Base-by-base conservation (phyloP, 139 green algal genomes). In the Chlorella sp. region DNA sequence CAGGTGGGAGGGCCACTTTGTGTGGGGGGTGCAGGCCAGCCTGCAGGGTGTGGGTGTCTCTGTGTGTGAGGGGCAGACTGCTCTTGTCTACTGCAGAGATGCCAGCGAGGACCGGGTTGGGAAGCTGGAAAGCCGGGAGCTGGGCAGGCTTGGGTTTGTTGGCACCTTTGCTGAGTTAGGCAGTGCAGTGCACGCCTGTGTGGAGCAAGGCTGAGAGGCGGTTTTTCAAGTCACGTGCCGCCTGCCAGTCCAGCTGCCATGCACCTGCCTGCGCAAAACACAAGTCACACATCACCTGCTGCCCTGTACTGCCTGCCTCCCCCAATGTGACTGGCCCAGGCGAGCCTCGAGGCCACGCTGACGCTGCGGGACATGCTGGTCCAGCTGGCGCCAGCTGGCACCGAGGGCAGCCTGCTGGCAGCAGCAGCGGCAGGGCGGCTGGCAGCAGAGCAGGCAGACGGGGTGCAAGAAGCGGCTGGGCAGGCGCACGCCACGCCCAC, bases 321-420 rank as follows among this genome's bases (percentile, higher is more conserved):
- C 30, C 28, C 9, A 36, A 1, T 60, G 34, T 53, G 48, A 5
- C 48, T 57, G 26, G 22, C 11, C 4, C 87, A 87, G 64, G 78
- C 66, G 22, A 87, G 92, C 82, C 61, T 93, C 66, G 78, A 86
- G 16, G 77, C 86, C 19, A 83, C 89, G n/a, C 90, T 94, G 71
- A 80, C 89, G 82, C 83, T 94, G 53, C 69, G 85, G 12, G 85
- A 89, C 24, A 15, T 57, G 53, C 71, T 89, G 71, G 71, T 83
- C 42, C 64, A 83, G 42, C 48, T 89, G 85, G 85, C 42, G 21
- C 85, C 84, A 9, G 61, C 57, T 30, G 84, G 77, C 7, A 1
- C 42, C 9, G 61, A 81, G 28, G 68, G 66, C 16, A 66, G 36
- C 39, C 84, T 81, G 66, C 15, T 81, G 30, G 84, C 30, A 0